Evolutionary conservation across 805 yeast genomes (phyloP).

Genomic region (Starmerella stellata): DNA sequence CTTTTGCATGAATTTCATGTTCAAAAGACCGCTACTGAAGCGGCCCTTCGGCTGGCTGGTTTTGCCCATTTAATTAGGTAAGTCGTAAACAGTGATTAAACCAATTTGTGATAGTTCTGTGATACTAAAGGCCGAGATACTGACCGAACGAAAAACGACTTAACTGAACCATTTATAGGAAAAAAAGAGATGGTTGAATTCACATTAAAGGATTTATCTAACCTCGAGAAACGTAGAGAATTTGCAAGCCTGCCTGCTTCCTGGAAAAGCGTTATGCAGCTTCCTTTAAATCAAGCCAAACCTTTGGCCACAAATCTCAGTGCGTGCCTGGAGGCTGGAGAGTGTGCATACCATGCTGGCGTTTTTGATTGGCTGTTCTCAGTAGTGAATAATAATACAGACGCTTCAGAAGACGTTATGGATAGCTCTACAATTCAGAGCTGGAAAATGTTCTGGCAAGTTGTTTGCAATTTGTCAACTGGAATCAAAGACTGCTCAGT

Average conservation of each 20-base stretch:
- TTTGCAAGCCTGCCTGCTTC: not conserved
- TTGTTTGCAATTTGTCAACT: constrained; percentile 5
- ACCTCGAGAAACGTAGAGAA: not conserved
- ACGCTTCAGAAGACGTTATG: no score
- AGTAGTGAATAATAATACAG: no score
- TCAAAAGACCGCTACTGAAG: constrained; percentile 16
- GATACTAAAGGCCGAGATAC: no score
- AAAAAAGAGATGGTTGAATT: no score
- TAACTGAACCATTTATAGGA: no score
- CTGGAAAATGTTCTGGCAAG: constrained; percentile 6
- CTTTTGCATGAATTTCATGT: constrained; percentile 19
- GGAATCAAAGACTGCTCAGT: not conserved
- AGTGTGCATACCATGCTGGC: constrained; percentile 1
- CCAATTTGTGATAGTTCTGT: no score
- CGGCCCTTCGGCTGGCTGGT: not conserved
- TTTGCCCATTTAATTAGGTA: not conserved
- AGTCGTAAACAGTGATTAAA: not conserved
- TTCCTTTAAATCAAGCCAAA: not conserved
- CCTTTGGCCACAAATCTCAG: not conserved
- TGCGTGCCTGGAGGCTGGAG: not conserved
- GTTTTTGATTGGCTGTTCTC: not conserved
- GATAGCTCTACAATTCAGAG: not conserved
- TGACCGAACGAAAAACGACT: no score
- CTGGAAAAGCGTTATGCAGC: not conserved
- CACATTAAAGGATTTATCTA: no score